phyloP scores from a whole-genome alignment of 2,329 filamentous ascomycete species.

The Dichotomopilus funicola region DNA sequence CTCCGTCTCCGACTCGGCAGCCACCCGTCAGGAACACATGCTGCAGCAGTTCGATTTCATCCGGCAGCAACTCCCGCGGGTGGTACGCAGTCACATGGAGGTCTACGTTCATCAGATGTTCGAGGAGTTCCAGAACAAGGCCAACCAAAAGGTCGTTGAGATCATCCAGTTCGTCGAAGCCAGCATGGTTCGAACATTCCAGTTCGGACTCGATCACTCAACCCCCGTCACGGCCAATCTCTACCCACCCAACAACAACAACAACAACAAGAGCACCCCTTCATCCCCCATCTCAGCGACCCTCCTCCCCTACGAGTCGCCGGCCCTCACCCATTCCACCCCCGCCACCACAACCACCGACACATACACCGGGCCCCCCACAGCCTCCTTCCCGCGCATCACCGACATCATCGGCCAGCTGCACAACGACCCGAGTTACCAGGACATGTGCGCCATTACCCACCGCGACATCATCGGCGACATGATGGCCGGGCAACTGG shows the following conservation, averaged over 20 bases:
- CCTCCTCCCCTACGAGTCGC: neutral
- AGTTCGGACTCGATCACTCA: constrained; percentile 14
- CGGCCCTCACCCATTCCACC: too few species aligned
- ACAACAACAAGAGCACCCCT: neutral
- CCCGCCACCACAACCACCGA: too few species aligned
- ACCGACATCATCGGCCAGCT: too few species aligned
- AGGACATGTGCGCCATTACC: too few species aligned
- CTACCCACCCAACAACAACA: neutral
- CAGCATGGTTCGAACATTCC: constrained; percentile 21
- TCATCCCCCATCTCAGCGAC: neutral
- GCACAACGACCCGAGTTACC: too few species aligned
- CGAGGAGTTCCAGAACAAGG: constrained; percentile 23
- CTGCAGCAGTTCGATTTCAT: constrained; percentile 22
- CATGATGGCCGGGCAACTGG: neutral
- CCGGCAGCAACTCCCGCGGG: constrained; percentile 29
- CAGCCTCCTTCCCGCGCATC: too few species aligned
- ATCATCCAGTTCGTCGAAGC: constrained; percentile 22
- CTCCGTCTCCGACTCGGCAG: constrained; percentile 17
- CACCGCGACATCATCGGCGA: neutral
- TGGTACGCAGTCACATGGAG: constrained; percentile 30
- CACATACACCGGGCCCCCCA: too few species aligned
- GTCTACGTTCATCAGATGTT: constrained; percentile 24
- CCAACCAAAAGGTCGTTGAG: constrained; percentile 22
- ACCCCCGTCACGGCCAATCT: neutral
- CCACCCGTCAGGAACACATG: constrained; percentile 14